Evolutionary conservation across 306 rosid species (phyloP).

Genomic region (Clitoria ternatea): DNA sequence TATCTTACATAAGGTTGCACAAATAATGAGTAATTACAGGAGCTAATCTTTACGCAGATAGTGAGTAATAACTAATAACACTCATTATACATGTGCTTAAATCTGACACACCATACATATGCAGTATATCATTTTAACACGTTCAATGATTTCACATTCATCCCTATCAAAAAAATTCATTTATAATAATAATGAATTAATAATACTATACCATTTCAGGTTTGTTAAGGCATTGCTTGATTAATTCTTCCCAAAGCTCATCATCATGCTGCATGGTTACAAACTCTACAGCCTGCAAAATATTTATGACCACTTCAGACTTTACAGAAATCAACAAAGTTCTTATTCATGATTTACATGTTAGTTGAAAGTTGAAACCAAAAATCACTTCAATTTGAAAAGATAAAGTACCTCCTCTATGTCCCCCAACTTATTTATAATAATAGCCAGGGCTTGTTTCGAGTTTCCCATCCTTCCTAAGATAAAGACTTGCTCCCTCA

Average conservation of each 20-base stretch:
- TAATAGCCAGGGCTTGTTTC: conserved; percentile 77
- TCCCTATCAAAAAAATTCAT: not conserved
- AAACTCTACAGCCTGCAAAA: conserved; percentile 84
- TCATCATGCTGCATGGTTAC: conserved; percentile 55
- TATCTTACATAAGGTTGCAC: no score
- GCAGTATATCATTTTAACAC: not conserved
- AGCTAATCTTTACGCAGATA: not conserved
- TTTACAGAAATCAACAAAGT: conserved; percentile 11
- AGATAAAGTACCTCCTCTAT: conserved; percentile 74
- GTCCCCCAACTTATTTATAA: conserved; percentile 83
- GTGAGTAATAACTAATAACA: not conserved
- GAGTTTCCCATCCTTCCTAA: conserved; percentile 98
- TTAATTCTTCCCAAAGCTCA: conserved; percentile 58
- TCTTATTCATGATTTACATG: conserved; percentile 8
- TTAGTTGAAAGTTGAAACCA: conserved; percentile 5
- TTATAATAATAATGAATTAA: not conserved
- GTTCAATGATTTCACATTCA: conserved; percentile 5
- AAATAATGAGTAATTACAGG: not conserved
- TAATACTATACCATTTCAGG: conserved; percentile 54
- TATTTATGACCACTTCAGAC: conserved; percentile 28
- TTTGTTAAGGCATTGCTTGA: conserved; percentile 51
- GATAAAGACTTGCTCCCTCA: conserved; percentile 91
- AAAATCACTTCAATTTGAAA: conserved; percentile 28
- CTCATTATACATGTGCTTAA: not conserved
- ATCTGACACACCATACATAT: not conserved